Evolutionary conservation across 805 yeast genomes (phyloP).

Genomic region (Scheffersomyces ergatensis): DNA sequence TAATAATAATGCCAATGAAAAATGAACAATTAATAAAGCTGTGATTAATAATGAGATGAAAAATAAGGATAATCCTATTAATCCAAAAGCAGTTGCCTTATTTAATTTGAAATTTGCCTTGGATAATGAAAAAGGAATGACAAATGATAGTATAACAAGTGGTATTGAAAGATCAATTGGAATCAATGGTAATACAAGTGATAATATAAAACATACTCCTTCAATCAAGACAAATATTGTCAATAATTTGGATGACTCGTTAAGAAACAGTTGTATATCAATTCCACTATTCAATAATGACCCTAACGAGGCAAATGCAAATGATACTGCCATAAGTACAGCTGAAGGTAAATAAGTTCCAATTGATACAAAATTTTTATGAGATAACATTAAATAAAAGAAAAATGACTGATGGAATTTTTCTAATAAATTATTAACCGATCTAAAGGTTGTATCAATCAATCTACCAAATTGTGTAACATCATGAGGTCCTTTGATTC

Average conservation of each 20-base stretch:
- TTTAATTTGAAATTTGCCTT: conserved; percentile 9
- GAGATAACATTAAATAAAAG: conserved; percentile 80
- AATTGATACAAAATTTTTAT: conserved; percentile 81
- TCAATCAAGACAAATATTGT: conserved; percentile 27
- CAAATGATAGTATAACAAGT: conserved; percentile 10
- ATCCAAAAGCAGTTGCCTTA: conserved; percentile 19
- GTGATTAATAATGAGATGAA: conserved; percentile 66
- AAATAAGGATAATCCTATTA: conserved; percentile 49
- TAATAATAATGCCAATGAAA: conserved; percentile 70
- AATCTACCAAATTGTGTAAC: conserved; percentile 90
- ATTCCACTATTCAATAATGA: conserved; percentile 47
- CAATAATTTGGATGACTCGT: conserved; percentile 21
- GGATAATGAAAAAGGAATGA: conserved; percentile 8
- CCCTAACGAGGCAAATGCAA: conserved; percentile 65
- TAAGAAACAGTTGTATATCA: conserved; percentile 15
- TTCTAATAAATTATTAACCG: conserved; percentile 88
- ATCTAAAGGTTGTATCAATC: conserved; percentile 81
- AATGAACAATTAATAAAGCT: conserved; percentile 77
- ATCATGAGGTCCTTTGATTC: conserved; percentile 59
- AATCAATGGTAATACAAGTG: conserved; percentile 24
- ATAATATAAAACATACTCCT: conserved; percentile 16
- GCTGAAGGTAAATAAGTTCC: conserved; percentile 92
- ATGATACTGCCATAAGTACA: conserved; percentile 64
- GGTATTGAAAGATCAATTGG: conserved; percentile 14
- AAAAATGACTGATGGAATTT: conserved; percentile 97